Evolutionary conservation across 768 basidiomycete species (phyloP).

Genomic region (Cystobasidium tubakii): DNA sequence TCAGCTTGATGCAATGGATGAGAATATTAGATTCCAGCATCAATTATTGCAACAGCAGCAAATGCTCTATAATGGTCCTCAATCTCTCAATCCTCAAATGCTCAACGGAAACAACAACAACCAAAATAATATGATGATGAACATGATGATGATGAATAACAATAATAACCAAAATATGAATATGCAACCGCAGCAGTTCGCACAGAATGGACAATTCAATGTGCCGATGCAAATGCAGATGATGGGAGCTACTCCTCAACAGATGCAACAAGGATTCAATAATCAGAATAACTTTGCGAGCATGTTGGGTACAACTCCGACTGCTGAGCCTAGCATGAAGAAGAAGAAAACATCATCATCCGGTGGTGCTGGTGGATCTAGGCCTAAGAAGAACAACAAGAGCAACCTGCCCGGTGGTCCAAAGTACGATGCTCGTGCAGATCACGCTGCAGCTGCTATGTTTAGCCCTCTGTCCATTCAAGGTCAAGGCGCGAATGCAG

Average conservation of each 20-base stretch:
- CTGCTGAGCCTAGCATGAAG: conserved; percentile 12
- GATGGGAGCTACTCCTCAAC: neutral
- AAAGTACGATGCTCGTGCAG: conserved; percentile 2
- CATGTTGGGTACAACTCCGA: conserved; percentile 9
- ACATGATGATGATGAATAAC: neutral
- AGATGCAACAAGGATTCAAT: conserved; percentile 8
- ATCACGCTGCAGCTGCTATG: conserved; percentile 27
- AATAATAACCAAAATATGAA: neutral
- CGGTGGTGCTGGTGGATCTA: neutral
- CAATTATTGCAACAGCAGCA: conserved; percentile 11
- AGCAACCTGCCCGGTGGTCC: neutral
- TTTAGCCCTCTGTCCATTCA: conserved; percentile 22
- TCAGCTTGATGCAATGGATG: conserved; percentile 3
- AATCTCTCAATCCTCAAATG: neutral
- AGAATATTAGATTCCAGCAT: conserved; percentile 14
- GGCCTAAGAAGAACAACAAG: conserved; percentile 10
- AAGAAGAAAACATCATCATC: neutral
- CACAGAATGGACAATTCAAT: no score
- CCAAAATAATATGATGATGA: neutral
- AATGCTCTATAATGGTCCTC: neutral
- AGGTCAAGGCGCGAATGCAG: neutral
- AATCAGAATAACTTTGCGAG: conserved; percentile 5
- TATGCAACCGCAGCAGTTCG: neutral
- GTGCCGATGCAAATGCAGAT: neutral
- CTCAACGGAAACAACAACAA: neutral